Base-by-base conservation (phyloP, 495 filamentous ascomycete genomes). In the Talaromyces wortmannii region DNA sequence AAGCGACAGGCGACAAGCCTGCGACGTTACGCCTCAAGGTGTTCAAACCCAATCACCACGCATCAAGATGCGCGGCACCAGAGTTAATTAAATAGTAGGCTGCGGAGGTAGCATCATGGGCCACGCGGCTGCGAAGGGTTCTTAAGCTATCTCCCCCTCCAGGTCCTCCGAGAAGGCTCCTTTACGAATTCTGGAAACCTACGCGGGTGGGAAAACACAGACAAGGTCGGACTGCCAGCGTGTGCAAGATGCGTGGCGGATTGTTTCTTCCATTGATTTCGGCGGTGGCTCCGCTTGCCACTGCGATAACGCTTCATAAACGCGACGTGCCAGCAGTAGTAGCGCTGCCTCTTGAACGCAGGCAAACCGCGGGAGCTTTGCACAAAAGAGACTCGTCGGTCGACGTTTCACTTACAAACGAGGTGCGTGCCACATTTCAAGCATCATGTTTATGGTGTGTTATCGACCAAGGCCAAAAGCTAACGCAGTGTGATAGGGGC, bases 291-390 rank as follows among this genome's bases (percentile, higher is more conserved):
- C 54, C 64, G n/a, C 55, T 45, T 29, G 58, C 47, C 52, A 60
- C 58, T 57, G 62, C 64, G 6, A 58, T 67, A 16, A 59, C 60
- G 2, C 59, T 67, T 6, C 57, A 67, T 56, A 56, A 52, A 29
- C 64, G 64, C 13, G 58, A 64, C 57, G 53, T 59, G 10, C 72
- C 74, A 7, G 72, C 70, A 45, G 75, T 81, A 17, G 61, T 84
- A n/a, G 69, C 64, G 46, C 61, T 83, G 55, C 64, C 74, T 0
- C 73, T 78, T 8, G 55, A 78, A 57, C 70, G 79, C 58, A 72
- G 61, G 55, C 45, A 79, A 62, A 61, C 59, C 49, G 13, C 46
- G 17, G 23, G 8, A 7, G 45, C 23, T 58, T 66, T 31, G 50
- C 76, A 31, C 62, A 72, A 65, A 71, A 64, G 50, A 57, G 57